Percentiles rank a stretch among this genome's conserved stretches.
Conservation (phyloP, 108 stramenopile genomes). For the Bacterosira constricta region DNA sequence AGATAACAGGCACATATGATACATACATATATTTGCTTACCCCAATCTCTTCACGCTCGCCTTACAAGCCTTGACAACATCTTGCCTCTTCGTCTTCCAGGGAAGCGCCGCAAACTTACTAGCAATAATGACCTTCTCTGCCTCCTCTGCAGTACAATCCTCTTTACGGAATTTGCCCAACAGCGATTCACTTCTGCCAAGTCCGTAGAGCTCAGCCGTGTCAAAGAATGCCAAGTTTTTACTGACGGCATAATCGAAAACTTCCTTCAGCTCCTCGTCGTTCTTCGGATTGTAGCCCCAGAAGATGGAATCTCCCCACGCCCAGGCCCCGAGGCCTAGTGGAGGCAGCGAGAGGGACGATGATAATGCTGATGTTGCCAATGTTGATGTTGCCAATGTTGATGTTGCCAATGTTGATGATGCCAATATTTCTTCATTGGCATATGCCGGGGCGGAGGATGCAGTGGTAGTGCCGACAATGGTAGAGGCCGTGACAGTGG, state of each 20-base stretch:
- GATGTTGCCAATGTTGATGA: too few species aligned
- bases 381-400: too few species aligned
- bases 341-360: conserved; percentile 53
- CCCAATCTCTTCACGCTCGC: conserved; percentile 70
- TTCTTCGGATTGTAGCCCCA: conserved; percentile 84
- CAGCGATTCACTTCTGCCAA: conserved; percentile 77
- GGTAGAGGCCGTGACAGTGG: neutral
- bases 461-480: neutral
- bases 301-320: conserved; percentile 85
- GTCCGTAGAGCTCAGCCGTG: conserved; percentile 87
- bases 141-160: neutral
- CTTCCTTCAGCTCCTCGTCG: conserved; percentile 62
- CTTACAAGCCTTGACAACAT: conserved; percentile 79
- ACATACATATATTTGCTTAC: neutral
- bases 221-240: conserved; percentile 62
- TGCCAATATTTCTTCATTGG: neutral
- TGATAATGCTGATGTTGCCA: too few species aligned
- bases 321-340: conserved; percentile 83
- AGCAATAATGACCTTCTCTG: conserved; percentile 58
- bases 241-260: conserved; percentile 64
- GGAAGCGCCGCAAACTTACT: conserved; percentile 88
- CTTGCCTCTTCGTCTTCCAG: conserved; percentile 60
- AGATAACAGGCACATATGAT: neutral
- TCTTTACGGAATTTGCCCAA: conserved; percentile 59
- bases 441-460: neutral